A percentile compares a stretch with the other conserved stretches of the same genome.
phyloP scores from a whole-genome alignment of 2,329 filamentous ascomycete species.

The Lecanicillium sp. region DNA sequence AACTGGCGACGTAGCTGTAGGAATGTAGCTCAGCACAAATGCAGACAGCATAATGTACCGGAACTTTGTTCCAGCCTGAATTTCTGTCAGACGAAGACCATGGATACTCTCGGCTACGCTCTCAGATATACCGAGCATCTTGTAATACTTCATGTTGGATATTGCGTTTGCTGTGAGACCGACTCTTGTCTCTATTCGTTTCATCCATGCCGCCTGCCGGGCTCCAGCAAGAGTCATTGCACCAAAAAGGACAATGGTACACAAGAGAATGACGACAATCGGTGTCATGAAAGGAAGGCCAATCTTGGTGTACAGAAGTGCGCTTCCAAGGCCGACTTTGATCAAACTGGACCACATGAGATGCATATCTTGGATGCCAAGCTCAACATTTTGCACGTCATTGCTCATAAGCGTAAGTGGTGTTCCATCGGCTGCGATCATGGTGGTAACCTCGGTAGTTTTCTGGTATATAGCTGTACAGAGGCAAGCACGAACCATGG shows the following conservation, averaged over 20 bases:
- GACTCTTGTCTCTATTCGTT: constrained; percentile 19
- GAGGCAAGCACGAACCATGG: constrained; percentile 21
- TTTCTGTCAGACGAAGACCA: constrained; percentile 14
- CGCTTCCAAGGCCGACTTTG: constrained; percentile 23
- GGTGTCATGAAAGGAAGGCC: constrained; percentile 23
- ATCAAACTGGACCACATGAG: constrained; percentile 26
- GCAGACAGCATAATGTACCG: constrained; percentile 17
- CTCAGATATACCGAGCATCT: constrained; percentile 21
- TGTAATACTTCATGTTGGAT: constrained; percentile 18
- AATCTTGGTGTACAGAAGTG: constrained; percentile 22
- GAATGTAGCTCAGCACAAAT: constrained; percentile 20
- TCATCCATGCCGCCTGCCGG: constrained; percentile 22
- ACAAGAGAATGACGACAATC: constrained; percentile 19
- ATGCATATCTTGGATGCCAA: constrained; percentile 21
- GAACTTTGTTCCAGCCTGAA: constrained; percentile 14
- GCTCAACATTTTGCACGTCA: constrained; percentile 25
- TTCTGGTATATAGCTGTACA: constrained; percentile 22
- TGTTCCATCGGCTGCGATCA: constrained; percentile 19
- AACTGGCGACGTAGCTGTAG: constrained; percentile 24
- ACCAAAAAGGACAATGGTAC: constrained; percentile 10
- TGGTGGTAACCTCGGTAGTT: constrained; percentile 18
- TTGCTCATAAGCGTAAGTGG: constrained; percentile 30
- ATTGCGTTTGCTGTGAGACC: constrained; percentile 15
- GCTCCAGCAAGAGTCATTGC: constrained; percentile 13
- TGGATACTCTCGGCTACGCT: constrained; percentile 17